Percentiles rank a stretch among this genome's conserved stretches.
These are phyloP conservation scores for Calonectria hongkongensis DNA, from an alignment of 2,329 filamentous ascomycete genomes.

Conservation along the genomic window DNA sequence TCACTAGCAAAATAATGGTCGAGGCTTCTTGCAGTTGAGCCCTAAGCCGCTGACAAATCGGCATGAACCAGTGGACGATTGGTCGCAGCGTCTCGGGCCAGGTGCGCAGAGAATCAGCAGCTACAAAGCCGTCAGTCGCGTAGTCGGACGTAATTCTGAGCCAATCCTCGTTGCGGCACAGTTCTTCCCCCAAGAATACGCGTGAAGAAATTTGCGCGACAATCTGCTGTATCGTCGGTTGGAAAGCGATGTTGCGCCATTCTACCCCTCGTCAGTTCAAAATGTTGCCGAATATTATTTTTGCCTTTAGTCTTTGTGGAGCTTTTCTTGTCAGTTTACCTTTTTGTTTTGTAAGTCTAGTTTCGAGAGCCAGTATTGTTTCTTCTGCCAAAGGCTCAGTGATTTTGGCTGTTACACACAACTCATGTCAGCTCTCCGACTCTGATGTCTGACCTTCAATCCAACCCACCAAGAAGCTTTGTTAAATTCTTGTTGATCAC, in stretches of 20 bases:
- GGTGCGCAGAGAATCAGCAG: background rate
- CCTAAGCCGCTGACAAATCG: background rate
- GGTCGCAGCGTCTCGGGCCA: background rate
- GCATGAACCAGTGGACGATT: constrained; percentile 16
- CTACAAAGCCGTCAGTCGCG: background rate
- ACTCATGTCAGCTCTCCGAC: background rate
- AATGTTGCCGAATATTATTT: background rate
- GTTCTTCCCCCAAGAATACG: background rate
- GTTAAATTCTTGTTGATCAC: background rate
- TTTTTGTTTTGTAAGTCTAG: background rate
- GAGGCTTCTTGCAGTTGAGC: background rate
- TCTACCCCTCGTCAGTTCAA: background rate
- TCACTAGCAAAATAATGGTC: background rate
- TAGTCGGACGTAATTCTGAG: background rate
- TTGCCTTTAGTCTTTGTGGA: background rate
- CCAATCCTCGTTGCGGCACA: background rate
- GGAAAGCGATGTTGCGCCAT: background rate
- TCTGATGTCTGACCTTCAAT: background rate
- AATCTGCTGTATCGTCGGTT: background rate
- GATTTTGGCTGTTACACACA: background rate
- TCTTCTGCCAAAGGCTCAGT: background rate
- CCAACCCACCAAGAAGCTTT: background rate
- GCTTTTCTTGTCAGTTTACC: background rate
- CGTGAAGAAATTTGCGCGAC: background rate
- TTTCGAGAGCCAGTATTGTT: background rate